phyloP scores from a whole-genome alignment of 2,329 filamentous ascomycete species.

The Zymoseptoria tritici region DNA sequence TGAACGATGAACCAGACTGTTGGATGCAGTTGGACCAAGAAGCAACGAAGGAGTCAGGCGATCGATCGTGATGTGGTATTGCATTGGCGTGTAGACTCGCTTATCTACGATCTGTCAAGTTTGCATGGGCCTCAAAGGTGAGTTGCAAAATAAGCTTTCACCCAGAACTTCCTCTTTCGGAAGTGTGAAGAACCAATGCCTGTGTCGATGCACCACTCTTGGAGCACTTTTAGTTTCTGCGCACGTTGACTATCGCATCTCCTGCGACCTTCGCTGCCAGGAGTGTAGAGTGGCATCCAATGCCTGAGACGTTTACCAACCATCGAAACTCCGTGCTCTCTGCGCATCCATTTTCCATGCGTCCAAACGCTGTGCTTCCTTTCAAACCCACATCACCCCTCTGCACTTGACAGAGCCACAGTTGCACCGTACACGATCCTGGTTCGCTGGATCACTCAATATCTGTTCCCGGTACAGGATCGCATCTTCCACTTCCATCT shows the following conservation, averaged over 20 bases:
- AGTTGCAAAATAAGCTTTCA: neutral
- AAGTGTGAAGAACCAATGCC: neutral
- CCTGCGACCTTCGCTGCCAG: too few relatives aligned
- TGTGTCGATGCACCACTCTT: too few relatives aligned
- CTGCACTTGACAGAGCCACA: constrained; percentile 62
- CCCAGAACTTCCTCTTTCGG: neutral
- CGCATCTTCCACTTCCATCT: constrained; percentile 31
- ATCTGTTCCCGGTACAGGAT: constrained; percentile 29
- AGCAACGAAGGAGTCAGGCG: too few relatives aligned
- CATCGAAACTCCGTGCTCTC: too few relatives aligned
- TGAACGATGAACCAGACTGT: too few relatives aligned
- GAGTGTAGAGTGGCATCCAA: too few relatives aligned
- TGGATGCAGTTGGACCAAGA: too few relatives aligned
- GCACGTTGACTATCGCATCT: too few relatives aligned
- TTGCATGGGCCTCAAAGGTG: neutral
- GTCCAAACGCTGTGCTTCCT: neutral
- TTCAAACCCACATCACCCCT: constrained; percentile 54
- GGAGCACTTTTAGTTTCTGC: too few relatives aligned
- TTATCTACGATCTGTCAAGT: neutral
- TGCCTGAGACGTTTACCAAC: too few relatives aligned
- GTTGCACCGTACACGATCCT: constrained; percentile 35
- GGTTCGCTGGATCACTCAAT: constrained; percentile 44
- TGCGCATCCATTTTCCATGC: neutral
- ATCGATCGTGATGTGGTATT: neutral
- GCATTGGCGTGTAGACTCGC: neutral